Evolutionary conservation across 768 basidiomycete species (phyloP).

Genomic region (Boletus tylopilopsis): DNA sequence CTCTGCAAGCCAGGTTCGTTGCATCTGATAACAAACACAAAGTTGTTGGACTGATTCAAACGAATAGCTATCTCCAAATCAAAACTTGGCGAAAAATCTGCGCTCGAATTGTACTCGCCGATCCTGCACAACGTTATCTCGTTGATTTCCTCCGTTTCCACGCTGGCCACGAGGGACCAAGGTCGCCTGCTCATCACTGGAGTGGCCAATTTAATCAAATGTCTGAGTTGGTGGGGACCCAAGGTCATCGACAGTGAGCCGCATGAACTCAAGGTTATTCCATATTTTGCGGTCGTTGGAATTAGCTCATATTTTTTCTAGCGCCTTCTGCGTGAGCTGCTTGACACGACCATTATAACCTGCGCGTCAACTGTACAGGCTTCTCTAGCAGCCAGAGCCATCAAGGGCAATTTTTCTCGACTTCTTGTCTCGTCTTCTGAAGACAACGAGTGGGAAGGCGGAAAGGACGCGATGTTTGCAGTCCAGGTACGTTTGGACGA

Average conservation of each 20-base stretch:
- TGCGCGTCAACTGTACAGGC: slow-evolving; percentile 40
- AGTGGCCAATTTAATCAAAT: slow-evolving; percentile 14
- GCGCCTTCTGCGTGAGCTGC: slow-evolving; percentile 27
- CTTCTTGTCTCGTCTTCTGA: slow-evolving; percentile 34
- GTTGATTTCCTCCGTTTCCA: slow-evolving; percentile 17
- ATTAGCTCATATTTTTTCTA: slow-evolving; percentile 11
- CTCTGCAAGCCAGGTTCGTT: slow-evolving; percentile 24
- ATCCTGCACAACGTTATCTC: slow-evolving; percentile 12
- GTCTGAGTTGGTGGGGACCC: slow-evolving; percentile 16
- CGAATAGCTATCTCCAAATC: slow-evolving; percentile 24
- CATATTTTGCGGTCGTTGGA: neutral
- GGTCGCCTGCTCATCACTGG: slow-evolving; percentile 21
- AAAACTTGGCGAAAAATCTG: slow-evolving; percentile 21
- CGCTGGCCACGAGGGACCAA: slow-evolving; percentile 6
- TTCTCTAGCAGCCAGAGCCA: slow-evolving; percentile 44
- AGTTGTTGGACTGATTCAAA: neutral
- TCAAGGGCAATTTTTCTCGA: slow-evolving; percentile 44
- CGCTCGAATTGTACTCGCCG: slow-evolving; percentile 20
- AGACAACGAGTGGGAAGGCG: slow-evolving; percentile 37
- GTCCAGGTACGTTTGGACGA: slow-evolving; percentile 37
- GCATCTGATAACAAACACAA: neutral
- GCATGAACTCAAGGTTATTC: slow-evolving; percentile 20
- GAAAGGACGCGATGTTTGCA: slow-evolving; percentile 33
- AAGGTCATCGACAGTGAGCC: neutral
- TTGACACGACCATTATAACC: slow-evolving; percentile 35